Percentiles rank a stretch among this genome's conserved stretches.
phyloP scores from a whole-genome alignment of 768 basidiomycete genomes.

The Nidularia sp. region DNA sequence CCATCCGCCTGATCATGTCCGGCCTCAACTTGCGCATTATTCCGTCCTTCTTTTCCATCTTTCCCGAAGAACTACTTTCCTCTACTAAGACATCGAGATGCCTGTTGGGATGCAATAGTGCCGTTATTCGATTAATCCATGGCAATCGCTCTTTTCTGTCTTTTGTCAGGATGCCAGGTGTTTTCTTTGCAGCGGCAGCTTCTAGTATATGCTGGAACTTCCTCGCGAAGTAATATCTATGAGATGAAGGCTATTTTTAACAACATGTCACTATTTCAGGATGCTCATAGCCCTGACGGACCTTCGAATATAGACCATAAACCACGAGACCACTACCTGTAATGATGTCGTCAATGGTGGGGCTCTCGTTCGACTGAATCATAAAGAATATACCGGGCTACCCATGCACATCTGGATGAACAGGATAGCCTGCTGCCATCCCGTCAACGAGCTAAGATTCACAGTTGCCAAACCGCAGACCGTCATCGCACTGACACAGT shows the following conservation, averaged over 20 bases:
- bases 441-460: constrained; percentile 64
- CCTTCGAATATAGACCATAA: constrained; percentile 78
- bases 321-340: constrained; percentile 78
- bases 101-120: constrained; percentile 8
- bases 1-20: constrained; percentile 77
- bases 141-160: constrained; percentile 14
- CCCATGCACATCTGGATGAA: constrained; percentile 80
- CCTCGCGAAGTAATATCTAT: constrained; percentile 64
- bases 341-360: background rate
- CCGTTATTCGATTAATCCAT: constrained; percentile 16
- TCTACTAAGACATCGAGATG: constrained; percentile 6
- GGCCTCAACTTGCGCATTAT: constrained; percentile 42
- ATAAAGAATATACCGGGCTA: constrained; percentile 53
- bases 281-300: constrained; percentile 22
- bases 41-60: constrained; percentile 12
- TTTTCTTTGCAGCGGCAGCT: constrained; percentile 28
- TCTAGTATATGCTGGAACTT: constrained; percentile 62
- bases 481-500: constrained; percentile 73
- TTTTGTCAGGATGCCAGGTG: constrained; percentile 12
- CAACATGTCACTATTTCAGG: background rate
- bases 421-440: constrained; percentile 65
- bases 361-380: constrained; percentile 1
- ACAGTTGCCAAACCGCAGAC: constrained; percentile 75
- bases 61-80: background rate
- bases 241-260: constrained; percentile 3